Evolutionary conservation across 2,329 filamentous ascomycete species (phyloP), one percentile per base, ranked within the genome.

Genomic region (Lojkania enalia): DNA sequence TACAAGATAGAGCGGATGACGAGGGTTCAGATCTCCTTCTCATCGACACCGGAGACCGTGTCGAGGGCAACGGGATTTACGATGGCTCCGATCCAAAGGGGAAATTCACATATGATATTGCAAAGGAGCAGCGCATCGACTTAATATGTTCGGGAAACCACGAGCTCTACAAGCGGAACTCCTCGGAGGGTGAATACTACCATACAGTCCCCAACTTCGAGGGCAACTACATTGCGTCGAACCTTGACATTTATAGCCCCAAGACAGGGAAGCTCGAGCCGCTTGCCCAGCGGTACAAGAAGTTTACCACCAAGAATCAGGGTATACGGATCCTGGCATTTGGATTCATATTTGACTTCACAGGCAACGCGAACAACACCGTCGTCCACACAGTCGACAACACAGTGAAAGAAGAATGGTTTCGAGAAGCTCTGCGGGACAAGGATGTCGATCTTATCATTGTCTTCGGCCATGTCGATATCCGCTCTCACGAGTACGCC

Each of bases 321-420:
- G 87, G 86, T 3, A 84, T 96, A 48, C 81, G 86, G 13, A 83
- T 99, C 46, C 76, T 95, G 37, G 88, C 92, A 0, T 91, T 99
- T 67, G 94, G 94, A 2, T 97, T 99, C 70, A 74, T 99, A 3
- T 99, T 96, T 70, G 85, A 99, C 71, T 99, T 99, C 60, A 88
- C 82, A 1, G 84, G 85, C 14, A 96, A 96, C 67, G 86, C 87
- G 44, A 94, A 96, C 66, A 97, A 97, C 67, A 95, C 89, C 0
- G 76, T 89, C 3, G 88, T 97, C 0, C 84, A 89, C 56, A 81
- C 80, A 0, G 91, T 96, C 2, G 82, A 87, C 54, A 80, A 95
- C 6, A 87, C 89, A 0, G 79, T 97, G 57, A 83, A 88, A 63
- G 84, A 96, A 66, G 71, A 82, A 5, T 99, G 94, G 94, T 97